Evolutionary conservation across 768 basidiomycete genomes (phyloP).

Genomic region (Hebeloma cylindrosporum): DNA sequence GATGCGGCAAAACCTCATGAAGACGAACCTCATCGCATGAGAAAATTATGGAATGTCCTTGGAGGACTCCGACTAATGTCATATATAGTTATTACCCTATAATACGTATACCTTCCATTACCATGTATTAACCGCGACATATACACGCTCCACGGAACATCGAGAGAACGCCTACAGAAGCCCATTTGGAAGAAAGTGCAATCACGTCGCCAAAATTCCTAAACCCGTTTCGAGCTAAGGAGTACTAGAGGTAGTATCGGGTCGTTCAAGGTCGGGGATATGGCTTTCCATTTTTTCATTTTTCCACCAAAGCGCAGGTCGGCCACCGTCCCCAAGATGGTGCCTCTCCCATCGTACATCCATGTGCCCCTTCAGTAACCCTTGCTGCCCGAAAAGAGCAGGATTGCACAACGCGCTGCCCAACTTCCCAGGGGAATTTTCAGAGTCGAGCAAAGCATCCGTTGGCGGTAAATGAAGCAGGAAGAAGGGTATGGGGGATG

Average conservation of each 20-base stretch:
- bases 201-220: too few species aligned
- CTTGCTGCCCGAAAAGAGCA: slow-evolving; percentile 53
- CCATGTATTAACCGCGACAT: too few species aligned
- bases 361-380: slow-evolving; percentile 58
- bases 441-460: slow-evolving; percentile 1
- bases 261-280: slow-evolving; percentile 12
- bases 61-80: not conserved
- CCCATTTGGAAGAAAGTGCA: too few species aligned
- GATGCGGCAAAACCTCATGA: slow-evolving; percentile 43
- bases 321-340: slow-evolving; percentile 29
- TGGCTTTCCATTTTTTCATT: slow-evolving; percentile 32
- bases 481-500: slow-evolving; percentile 76
- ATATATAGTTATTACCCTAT: not conserved
- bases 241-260: too few species aligned
- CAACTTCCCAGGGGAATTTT: slow-evolving; percentile 24
- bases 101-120: not conserved
- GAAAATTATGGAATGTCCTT: slow-evolving; percentile 2
- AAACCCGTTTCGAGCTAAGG: too few species aligned
- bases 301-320: slow-evolving; percentile 47
- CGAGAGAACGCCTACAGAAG: too few species aligned
- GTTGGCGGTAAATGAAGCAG: slow-evolving; percentile 71
- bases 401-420: slow-evolving; percentile 69
- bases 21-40: slow-evolving; percentile 38
- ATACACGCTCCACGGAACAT: too few species aligned
- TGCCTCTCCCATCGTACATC: slow-evolving; percentile 68